Conservation (phyloP, 352 stramenopile genomes). For the Globisporangium parvum region DNA sequence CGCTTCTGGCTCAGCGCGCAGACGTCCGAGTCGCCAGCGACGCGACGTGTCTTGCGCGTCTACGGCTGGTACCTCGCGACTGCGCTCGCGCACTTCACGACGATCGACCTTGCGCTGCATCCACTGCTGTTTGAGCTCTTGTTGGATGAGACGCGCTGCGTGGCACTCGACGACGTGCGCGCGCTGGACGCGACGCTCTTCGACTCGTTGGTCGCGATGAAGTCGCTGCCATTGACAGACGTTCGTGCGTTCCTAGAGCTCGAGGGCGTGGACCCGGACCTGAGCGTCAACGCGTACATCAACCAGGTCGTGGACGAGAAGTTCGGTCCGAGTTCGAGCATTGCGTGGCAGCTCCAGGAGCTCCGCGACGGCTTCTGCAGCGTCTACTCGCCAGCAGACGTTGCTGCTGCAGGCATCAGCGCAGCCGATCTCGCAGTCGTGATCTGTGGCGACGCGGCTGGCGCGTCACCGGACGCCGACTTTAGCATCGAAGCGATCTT, state of each 20-base stretch:
- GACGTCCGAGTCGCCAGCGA: constrained; percentile 25
- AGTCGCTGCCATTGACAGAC: constrained; percentile 38
- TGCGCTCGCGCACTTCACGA: constrained; percentile 37
- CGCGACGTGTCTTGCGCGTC: constrained; percentile 32
- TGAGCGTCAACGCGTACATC: constrained; percentile 49
- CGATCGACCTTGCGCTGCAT: constrained; percentile 34
- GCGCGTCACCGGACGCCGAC: constrained; percentile 11
- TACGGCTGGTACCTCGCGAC: constrained; percentile 59
- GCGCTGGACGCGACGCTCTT: constrained; percentile 37
- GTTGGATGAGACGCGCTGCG: constrained; percentile 20
- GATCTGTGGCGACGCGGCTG: constrained; percentile 20
- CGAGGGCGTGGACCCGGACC: constrained; percentile 29
- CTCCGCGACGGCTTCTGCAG: constrained; percentile 39
- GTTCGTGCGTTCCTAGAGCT: constrained; percentile 51
- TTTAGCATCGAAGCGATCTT: constrained; percentile 49
- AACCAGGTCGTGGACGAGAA: constrained; percentile 34
- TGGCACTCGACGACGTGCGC: constrained; percentile 41
- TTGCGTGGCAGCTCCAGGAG: constrained; percentile 43
- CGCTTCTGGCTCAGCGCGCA: constrained; percentile 58
- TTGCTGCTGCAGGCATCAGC: constrained; percentile 16
- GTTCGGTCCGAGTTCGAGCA: constrained; percentile 32
- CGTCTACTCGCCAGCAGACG: constrained; percentile 26
- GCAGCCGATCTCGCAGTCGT: constrained; percentile 28
- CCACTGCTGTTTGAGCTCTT: constrained; percentile 47
- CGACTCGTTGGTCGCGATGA: constrained; percentile 39